These are phyloP conservation scores for Saccharomyces pastorianus DNA, from an alignment of 1,139 yeast genomes.

Conservation along the genomic window DNA sequence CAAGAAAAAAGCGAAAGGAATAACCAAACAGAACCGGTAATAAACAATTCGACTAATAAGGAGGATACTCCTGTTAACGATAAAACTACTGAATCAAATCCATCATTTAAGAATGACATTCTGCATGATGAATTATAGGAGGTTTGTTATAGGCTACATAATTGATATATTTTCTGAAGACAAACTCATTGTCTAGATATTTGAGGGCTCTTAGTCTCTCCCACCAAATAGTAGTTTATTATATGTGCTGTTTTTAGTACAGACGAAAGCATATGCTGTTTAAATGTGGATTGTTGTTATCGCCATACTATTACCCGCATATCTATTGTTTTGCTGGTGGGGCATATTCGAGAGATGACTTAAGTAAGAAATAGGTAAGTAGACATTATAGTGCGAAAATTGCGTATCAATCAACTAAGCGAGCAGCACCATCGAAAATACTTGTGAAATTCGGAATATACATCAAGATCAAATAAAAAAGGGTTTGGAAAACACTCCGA, in stretches of 20 bases:
- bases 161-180: not conserved
- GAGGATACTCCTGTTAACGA: not conserved
- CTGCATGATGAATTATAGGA: constrained; percentile 5
- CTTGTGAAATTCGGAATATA: not conserved
- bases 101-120: not conserved
- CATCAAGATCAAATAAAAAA: not conserved
- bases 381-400: not conserved
- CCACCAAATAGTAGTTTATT: not conserved
- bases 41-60: not conserved
- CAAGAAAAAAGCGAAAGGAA: constrained; percentile 4
- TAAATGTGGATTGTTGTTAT: not conserved
- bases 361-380: not conserved
- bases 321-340: not conserved
- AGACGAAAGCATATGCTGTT: not conserved
- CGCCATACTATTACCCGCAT: not conserved
- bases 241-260: not conserved
- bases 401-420: not conserved
- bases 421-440: not conserved
- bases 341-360: not conserved
- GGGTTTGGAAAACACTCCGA: not conserved
- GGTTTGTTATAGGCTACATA: not conserved
- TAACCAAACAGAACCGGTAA: not conserved
- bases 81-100: not conserved
- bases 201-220: not conserved
- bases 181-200: not conserved